phyloP scores from a whole-genome alignment of 352 stramenopile species.

The Plasmopara viticola region DNA sequence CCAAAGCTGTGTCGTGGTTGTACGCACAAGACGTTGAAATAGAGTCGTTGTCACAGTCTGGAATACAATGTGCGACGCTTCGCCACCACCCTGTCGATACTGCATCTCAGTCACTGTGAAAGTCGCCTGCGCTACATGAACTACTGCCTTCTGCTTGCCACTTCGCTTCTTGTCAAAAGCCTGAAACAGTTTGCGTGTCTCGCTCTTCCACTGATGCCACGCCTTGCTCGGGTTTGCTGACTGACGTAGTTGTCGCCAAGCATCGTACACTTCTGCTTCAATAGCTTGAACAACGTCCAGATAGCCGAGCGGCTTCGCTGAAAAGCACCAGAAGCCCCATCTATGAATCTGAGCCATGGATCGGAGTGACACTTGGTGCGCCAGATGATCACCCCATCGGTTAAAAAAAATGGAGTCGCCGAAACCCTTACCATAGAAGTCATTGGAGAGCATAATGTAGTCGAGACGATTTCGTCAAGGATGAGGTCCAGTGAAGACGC shows the following conservation, averaged over 20 bases:
- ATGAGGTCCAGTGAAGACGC: background rate
- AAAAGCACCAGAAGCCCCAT: background rate
- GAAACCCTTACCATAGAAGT: background rate
- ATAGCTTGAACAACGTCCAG: background rate
- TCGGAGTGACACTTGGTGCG: background rate
- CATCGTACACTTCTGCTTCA: background rate
- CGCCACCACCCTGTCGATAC: background rate
- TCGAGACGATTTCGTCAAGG: background rate
- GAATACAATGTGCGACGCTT: background rate
- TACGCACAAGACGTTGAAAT: background rate
- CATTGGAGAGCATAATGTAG: background rate
- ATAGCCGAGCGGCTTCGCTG: background rate
- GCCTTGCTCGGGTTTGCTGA: background rate
- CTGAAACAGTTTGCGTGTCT: background rate
- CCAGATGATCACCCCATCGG: background rate
- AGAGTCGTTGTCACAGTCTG: background rate
- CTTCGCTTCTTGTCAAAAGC: background rate
- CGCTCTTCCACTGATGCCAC: background rate
- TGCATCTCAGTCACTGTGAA: background rate
- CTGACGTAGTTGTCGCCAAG: background rate
- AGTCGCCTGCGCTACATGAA: background rate
- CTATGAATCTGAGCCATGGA: background rate
- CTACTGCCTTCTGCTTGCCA: background rate
- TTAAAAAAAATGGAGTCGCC: background rate
- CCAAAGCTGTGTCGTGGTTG: background rate